Evolutionary conservation across 805 yeast genomes (phyloP).

Genomic region (Starmerella floricola): DNA sequence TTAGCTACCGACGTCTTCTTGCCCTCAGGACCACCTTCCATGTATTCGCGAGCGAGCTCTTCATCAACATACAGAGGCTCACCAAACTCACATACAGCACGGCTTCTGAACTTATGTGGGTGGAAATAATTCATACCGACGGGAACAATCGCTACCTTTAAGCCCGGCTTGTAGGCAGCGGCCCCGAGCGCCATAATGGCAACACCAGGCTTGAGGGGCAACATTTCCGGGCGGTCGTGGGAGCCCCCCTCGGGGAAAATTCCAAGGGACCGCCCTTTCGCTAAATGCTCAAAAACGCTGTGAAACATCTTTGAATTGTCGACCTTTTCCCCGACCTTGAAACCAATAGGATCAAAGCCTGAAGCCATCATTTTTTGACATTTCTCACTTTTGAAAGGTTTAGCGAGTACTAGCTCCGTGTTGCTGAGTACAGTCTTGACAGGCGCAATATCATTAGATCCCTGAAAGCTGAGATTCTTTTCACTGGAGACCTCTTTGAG

Average conservation of each 20-base stretch:
- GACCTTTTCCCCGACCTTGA: constrained; percentile 66
- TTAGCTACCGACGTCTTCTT: constrained; percentile 64
- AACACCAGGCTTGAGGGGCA: constrained; percentile 93
- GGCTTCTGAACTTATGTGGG: constrained; percentile 85
- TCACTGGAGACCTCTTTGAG: constrained; percentile 40
- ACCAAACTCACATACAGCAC: constrained; percentile 94
- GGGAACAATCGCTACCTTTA: constrained; percentile 79
- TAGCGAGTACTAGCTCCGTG: constrained; percentile 52
- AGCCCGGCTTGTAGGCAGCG: constrained; percentile 60
- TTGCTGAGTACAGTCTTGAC: constrained; percentile 58
- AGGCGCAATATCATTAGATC: constrained; percentile 63
- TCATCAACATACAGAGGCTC: constrained; percentile 59
- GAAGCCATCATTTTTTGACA: constrained; percentile 10
- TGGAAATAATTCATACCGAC: constrained; percentile 97
- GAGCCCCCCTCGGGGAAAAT: constrained; percentile 98
- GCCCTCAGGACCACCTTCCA: constrained; percentile 42
- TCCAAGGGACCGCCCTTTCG: constrained; percentile 72
- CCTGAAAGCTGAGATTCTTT: constrained; percentile 40
- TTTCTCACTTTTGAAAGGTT: constrained; percentile 45
- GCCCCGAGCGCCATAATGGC: constrained; percentile 98
- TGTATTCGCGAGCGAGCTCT: constrained; percentile 53
- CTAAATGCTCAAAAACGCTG: constrained; percentile 70
- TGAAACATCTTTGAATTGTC: constrained; percentile 78
- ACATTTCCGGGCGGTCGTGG: constrained; percentile 81
- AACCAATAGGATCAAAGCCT: constrained; percentile 38